A percentile compares a stretch with the other conserved stretches of the same genome.
Evolutionary conservation across 2,329 filamentous ascomycete genomes (phyloP).

Genomic region (Penicillium palitans): DNA sequence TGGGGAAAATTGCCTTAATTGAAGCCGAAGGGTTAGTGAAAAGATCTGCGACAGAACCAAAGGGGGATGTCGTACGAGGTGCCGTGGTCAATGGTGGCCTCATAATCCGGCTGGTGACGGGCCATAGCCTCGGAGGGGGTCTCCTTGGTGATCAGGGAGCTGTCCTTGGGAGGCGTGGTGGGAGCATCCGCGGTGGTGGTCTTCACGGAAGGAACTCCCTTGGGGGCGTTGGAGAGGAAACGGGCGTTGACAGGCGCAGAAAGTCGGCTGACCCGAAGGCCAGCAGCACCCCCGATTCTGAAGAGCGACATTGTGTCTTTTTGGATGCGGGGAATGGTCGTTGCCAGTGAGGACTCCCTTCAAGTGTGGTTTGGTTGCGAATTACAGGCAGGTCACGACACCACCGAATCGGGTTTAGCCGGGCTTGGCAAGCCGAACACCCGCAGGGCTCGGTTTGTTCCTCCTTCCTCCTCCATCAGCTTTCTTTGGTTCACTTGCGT

Average conservation of each 20-base stretch:
- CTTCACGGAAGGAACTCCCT: conserved; percentile 57
- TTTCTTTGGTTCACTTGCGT: conserved; percentile 35
- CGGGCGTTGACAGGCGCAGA: conserved; percentile 38
- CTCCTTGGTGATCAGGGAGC: conserved; percentile 54
- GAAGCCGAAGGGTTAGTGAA: conserved; percentile 28
- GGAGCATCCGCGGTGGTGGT: conserved; percentile 50
- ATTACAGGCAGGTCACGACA: conserved; percentile 35
- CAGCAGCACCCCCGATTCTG: conserved; percentile 51
- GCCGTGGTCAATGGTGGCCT: conserved; percentile 77
- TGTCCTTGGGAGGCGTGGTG: conserved; percentile 37
- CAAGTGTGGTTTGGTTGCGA: conserved; percentile 34
- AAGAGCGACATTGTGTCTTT: conserved; percentile 63
- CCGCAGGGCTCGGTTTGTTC: conserved; percentile 35
- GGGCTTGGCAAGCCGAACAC: conserved; percentile 36
- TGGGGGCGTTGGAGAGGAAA: conserved; percentile 38
- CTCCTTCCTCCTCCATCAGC: conserved; percentile 36
- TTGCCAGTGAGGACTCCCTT: conserved; percentile 34
- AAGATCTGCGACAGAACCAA: conserved; percentile 5
- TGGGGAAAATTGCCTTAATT: conserved; percentile 77
- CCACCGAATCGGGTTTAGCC: conserved; percentile 40
- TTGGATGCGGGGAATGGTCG: conserved; percentile 20
- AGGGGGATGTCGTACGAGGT: conserved; percentile 69
- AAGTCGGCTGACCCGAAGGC: conserved; percentile 35
- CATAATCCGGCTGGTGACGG: conserved; percentile 77
- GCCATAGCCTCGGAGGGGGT: conserved; percentile 52